Evolutionary conservation across 2,329 filamentous ascomycete species (phyloP).

Genomic region (Blastomyces gilchristii): DNA sequence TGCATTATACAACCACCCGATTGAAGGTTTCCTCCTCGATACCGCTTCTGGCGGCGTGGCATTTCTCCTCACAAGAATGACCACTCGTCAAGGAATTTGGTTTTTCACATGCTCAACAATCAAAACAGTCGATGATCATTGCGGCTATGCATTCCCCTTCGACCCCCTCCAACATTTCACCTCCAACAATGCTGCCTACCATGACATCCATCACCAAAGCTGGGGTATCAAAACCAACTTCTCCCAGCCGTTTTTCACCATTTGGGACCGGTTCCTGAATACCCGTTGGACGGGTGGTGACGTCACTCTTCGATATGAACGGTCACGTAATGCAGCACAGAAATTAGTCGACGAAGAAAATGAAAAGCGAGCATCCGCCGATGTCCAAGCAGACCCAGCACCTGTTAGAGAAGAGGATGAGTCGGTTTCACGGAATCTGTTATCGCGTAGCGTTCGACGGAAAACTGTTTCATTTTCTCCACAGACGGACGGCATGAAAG

Average conservation of each 20-base stretch:
- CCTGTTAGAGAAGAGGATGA: slow-evolving; percentile 16
- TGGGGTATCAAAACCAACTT: slow-evolving; percentile 80
- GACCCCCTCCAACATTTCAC: slow-evolving; percentile 87
- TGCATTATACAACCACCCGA: slow-evolving; percentile 89
- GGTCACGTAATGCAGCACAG: slow-evolving; percentile 46
- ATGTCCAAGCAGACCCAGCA: slow-evolving; percentile 19
- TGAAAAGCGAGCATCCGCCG: slow-evolving; percentile 20
- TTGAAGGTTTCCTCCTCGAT: slow-evolving; percentile 89
- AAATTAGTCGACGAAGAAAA: slow-evolving; percentile 45
- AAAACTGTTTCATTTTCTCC: slow-evolving; percentile 26
- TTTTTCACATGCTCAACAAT: slow-evolving; percentile 85
- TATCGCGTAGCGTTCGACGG: slow-evolving; percentile 24
- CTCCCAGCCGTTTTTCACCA: slow-evolving; percentile 59
- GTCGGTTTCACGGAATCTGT: slow-evolving; percentile 8
- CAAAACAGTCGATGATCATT: slow-evolving; percentile 97
- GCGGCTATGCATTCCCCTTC: slow-evolving; percentile 90
- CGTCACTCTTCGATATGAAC: slow-evolving; percentile 49
- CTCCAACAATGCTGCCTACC: slow-evolving; percentile 90
- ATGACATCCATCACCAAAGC: slow-evolving; percentile 97
- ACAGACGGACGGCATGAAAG: slow-evolving; percentile 27
- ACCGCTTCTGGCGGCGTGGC: slow-evolving; percentile 76
- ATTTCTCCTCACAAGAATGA: slow-evolving; percentile 74
- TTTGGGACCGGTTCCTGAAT: slow-evolving; percentile 76
- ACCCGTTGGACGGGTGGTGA: slow-evolving; percentile 73
- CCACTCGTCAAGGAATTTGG: slow-evolving; percentile 71